Evolutionary conservation across 1,139 yeast genomes (phyloP), one percentile per base, ranked within the genome.

Genomic region (Wickerhamomyces sp.): DNA sequence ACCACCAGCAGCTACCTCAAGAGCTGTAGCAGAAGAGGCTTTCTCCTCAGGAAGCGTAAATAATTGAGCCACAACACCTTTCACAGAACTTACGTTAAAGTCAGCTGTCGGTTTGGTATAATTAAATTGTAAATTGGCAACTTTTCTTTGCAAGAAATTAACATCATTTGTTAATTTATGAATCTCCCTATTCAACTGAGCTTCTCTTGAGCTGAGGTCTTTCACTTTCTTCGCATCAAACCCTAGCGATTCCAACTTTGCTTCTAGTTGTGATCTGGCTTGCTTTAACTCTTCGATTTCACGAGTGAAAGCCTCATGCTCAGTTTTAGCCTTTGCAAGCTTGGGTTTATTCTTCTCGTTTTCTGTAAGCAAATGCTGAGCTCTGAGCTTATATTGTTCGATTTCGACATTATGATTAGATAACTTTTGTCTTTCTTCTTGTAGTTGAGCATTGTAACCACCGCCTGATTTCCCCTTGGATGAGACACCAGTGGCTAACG

Each of bases 1-100:
- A 3, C 92, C 95, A 35, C 98, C 98, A 5, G 97, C 98, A 61
- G 96, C 85, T 3, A 87, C 83, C 60, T 94, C 97, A 35, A 94
- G 67, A 0, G 98, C 98, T 31, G 83, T 72, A 0, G 96, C 84
- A 43, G 82, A 80, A 27, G 76, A 74, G 38, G 66, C 61, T 42
- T 84, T 77, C 2, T 69, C 58, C 42, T 79, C 78, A 17, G 75
- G 76, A 21, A 94, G 60, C 1, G 73, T 65, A 56, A 94, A 89
- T 38, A 92, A 65, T 55, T 86, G 95, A 2, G 96, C 96, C 15
- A 92, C 95, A 15, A 89, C 76, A 31, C 99, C 99, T 54, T 81
- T 82, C 6, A 89, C 95, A 3, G 81, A 70, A 2, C 62, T 54
- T 8, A 76, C 67, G 50, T 82, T 67, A 56, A 90, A 88, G 38